phyloP scores from a whole-genome alignment of 345 rosid genomes.

The Syzygium aromaticum region DNA sequence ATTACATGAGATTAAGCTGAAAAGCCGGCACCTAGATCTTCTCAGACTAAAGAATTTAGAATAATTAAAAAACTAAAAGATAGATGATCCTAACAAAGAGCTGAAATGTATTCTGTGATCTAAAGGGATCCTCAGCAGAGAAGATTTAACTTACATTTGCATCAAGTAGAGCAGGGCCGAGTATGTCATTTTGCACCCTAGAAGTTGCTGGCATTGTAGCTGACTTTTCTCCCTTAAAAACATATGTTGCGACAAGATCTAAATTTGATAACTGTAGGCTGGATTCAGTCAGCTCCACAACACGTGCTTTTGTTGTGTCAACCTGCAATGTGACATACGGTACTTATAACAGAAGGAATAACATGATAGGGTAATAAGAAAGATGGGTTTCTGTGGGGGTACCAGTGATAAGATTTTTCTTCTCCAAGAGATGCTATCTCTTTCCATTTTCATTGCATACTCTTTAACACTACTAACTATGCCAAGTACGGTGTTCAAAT shows the following conservation, averaged over 20 bases:
- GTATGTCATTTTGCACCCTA: conserved; percentile 58
- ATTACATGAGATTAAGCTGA: neutral
- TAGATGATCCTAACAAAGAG: neutral
- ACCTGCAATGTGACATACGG: conserved; percentile 37
- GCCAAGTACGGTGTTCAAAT: conserved; percentile 44
- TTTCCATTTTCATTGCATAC: conserved; percentile 50
- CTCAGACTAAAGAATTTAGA: neutral
- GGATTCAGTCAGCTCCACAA: conserved; percentile 65
- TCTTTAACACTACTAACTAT: conserved; percentile 52
- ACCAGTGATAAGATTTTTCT: conserved; percentile 60
- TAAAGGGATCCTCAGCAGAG: neutral
- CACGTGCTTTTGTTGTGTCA: conserved; percentile 52
- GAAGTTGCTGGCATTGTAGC: conserved; percentile 40
- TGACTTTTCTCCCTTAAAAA: conserved; percentile 52
- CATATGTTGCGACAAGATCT: conserved; percentile 54
- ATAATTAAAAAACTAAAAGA: neutral
- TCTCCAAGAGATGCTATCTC: conserved; percentile 78
- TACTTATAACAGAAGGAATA: conserved; percentile 1
- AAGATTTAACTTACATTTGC: conserved; percentile 48
- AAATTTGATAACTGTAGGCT: conserved; percentile 73
- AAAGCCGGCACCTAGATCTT: neutral
- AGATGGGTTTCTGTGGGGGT: conserved; percentile 2
- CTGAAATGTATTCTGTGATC: neutral
- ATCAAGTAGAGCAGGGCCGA: conserved; percentile 68
- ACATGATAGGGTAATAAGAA: neutral